These are phyloP conservation scores for Cryptosporidium meleagridis DNA, from an alignment of 169 alveolate species.

Conservation along the genomic window DNA sequence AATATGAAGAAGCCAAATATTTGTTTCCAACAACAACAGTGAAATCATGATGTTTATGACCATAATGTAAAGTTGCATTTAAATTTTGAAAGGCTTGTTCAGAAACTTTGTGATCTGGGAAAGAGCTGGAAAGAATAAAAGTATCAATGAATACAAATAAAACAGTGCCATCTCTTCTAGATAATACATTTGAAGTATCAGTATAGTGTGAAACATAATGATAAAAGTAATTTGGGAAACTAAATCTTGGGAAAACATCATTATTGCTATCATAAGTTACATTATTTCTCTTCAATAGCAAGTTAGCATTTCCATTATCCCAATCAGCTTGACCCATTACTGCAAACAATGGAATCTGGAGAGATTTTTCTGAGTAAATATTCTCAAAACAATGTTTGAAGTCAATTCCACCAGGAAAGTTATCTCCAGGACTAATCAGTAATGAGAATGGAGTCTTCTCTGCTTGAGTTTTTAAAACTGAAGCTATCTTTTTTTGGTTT, in stretches of 20 bases:
- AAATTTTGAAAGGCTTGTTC: conserved; percentile 59
- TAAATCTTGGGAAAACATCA: conserved; percentile 63
- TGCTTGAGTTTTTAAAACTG: conserved; percentile 31
- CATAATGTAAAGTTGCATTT: conserved; percentile 66
- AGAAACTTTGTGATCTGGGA: conserved; percentile 72
- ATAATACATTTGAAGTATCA: conserved; percentile 63
- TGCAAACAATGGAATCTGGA: conserved; percentile 62
- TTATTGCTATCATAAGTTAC: conserved; percentile 53
- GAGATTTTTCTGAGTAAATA: conserved; percentile 49
- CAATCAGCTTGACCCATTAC: conserved; percentile 70
- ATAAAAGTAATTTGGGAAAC: conserved; percentile 67
- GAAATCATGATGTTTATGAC: conserved; percentile 51
- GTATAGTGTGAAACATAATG: conserved; percentile 74
- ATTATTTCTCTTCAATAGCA: conserved; percentile 39
- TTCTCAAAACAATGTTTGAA: conserved; percentile 69
- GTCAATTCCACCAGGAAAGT: conserved; percentile 71
- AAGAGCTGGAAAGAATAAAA: conserved; percentile 65
- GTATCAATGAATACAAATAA: conserved; percentile 71
- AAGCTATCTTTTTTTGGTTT: conserved; percentile 46
- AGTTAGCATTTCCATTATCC: conserved; percentile 69
- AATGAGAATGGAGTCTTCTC: conserved; percentile 65
- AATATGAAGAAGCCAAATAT: conserved; percentile 65
- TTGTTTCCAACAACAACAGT: conserved; percentile 72
- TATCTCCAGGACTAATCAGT: conserved; percentile 71
- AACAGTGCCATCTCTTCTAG: conserved; percentile 75